Evolutionary conservation across 179 eudicot species (phyloP), one percentile per base, ranked within the genome.

Genomic region (Drosera spatulata): DNA sequence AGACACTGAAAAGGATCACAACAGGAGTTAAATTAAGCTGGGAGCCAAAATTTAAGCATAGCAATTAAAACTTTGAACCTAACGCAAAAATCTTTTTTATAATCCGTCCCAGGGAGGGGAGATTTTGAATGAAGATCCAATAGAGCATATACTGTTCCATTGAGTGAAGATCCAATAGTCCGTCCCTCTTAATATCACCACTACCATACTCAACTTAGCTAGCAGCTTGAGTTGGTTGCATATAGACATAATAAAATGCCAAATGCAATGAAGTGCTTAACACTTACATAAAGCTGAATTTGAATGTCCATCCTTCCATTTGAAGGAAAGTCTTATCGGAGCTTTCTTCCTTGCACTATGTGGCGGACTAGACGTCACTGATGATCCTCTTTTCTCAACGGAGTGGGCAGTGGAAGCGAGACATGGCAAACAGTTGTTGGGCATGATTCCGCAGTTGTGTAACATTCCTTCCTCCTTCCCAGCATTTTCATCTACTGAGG

Each of bases 351-450:
- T 90, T 39, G 82, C 56, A 73, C 71, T 78, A 22, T 22, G 33
- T 39, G 77, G 79, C 49, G 98, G 90, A 63, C 85, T 89, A 10
- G 87, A 80, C 74, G 75, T 68, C 5, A 81, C 33, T 22, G 33
- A 59, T 6, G 94, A 83, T 41, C 75, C 73, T 73, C 90, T 79
- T 83, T 90, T 94, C 51, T 94, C 99, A 57, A 80, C 73, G 4
- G 88, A 63, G 39, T 82, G 74, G 37, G 73, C 80, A 12, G 95
- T 77, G 61, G 90, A 77, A 69, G 94, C 83, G 61, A 94, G 84
- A 73, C 97, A 90, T 56, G 99, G 99, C 79, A 94, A 75, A 79
- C 99, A 94, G 63, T 86, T 79, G 74, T 72, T 77, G 7, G 84
- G 82, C 56, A 89, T 65, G 59, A 89, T 78, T 57, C 99, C 97